phyloP scores from a whole-genome alignment of 2,329 filamentous ascomycete species.

The Aspergillus tubingensis region DNA sequence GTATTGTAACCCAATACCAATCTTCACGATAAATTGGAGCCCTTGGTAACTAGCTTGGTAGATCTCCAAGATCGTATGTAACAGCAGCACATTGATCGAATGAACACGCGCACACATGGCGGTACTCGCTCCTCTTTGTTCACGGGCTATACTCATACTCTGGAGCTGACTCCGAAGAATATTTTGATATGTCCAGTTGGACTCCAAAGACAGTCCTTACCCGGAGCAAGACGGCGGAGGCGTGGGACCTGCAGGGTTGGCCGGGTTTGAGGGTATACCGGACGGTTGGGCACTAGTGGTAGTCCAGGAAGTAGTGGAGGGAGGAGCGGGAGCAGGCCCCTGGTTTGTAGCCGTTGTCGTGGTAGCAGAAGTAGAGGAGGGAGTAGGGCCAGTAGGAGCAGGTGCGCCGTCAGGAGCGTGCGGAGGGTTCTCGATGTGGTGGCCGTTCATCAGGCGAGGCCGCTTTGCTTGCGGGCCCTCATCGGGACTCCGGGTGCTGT shows the following conservation, averaged over 20 bases:
- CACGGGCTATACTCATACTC: not conserved
- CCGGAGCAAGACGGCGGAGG: slow-evolving; percentile 4
- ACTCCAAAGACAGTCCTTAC: not conserved
- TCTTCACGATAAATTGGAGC: not conserved
- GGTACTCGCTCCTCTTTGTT: no score
- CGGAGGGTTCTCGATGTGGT: slow-evolving; percentile 11
- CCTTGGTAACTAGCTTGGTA: no score
- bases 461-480: slow-evolving; percentile 34
- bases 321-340: slow-evolving; percentile 24
- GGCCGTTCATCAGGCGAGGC: slow-evolving; percentile 39
- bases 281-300: slow-evolving; percentile 25
- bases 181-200: not conserved
- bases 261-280: slow-evolving; percentile 25
- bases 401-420: slow-evolving; percentile 5
- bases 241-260: not conserved
- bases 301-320: slow-evolving; percentile 25
- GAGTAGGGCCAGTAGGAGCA: not conserved
- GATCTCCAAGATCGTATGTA: not conserved
- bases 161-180: not conserved
- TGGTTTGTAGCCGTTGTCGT: slow-evolving; percentile 13
- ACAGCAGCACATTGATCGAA: not conserved
- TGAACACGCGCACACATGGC: not conserved
- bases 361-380: not conserved
- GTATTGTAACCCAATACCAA: not conserved
- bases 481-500: slow-evolving; percentile 25